Evolutionary conservation across 2,329 filamentous ascomycete species (phyloP).

Genomic region (Trichoderma semiorbis): DNA sequence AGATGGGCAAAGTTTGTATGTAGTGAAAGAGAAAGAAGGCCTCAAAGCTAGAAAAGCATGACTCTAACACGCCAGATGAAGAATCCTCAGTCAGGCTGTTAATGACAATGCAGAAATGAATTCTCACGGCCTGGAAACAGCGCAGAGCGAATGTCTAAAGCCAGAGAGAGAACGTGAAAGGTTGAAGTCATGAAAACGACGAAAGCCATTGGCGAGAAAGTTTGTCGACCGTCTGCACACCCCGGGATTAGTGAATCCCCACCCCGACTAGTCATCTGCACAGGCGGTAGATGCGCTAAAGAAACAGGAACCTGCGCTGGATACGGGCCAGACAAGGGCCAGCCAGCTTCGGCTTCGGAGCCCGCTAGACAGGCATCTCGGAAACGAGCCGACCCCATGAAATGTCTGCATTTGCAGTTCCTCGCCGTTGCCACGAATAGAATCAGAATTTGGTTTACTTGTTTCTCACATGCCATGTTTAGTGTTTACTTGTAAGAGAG

Average conservation of each 20-base stretch:
- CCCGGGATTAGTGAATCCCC: background rate
- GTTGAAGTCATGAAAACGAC: background rate
- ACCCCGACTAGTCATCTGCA: slow-evolving; percentile 13
- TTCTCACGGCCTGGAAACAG: background rate
- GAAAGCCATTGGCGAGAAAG: slow-evolving; percentile 5
- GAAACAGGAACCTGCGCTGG: background rate
- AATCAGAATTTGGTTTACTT: background rate
- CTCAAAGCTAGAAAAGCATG: slow-evolving; percentile 7
- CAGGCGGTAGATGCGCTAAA: slow-evolving; percentile 8
- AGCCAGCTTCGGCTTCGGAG: slow-evolving; percentile 15
- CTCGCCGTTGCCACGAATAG: background rate
- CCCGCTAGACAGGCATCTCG: background rate
- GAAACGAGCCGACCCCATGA: background rate
- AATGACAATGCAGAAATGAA: background rate
- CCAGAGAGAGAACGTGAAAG: background rate
- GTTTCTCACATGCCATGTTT: background rate
- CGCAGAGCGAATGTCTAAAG: background rate
- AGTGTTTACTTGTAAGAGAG: background rate
- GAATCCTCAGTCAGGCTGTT: background rate
- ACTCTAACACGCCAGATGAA: background rate
- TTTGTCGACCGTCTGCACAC: background rate
- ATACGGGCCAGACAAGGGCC: background rate
- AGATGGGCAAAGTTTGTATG: background rate
- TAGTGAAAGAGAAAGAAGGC: background rate
- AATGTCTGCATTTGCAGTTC: background rate